Evolutionary conservation across 768 basidiomycete genomes (phyloP).

Genomic region (Lactarius hengduanensis): DNA sequence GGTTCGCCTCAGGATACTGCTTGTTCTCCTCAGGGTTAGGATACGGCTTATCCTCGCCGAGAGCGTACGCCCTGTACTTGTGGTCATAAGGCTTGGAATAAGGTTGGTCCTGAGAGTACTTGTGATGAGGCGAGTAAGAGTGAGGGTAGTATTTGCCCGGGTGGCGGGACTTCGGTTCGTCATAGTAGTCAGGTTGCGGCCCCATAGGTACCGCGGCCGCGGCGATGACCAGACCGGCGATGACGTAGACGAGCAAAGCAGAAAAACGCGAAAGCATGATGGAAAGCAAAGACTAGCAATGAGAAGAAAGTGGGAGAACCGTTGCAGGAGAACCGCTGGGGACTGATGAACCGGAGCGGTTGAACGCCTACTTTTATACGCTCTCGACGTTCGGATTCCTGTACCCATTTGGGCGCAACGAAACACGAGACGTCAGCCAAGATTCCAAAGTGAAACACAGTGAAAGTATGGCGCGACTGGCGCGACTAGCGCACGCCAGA

Average conservation of each 20-base stretch:
- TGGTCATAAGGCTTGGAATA: neutral
- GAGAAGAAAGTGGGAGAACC: conserved; percentile 1
- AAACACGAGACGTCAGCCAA: neutral
- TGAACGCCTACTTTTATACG: conserved; percentile 11
- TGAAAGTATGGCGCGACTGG: neutral
- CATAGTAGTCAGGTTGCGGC: conserved; percentile 4
- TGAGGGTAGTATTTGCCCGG: conserved; percentile 6
- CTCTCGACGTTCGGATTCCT: conserved; percentile 7
- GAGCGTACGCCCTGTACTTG: neutral
- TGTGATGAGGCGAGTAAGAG: neutral
- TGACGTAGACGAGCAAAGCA: conserved; percentile 18
- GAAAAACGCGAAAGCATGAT: conserved; percentile 27
- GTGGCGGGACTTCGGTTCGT: conserved; percentile 2
- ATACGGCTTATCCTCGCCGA: neutral
- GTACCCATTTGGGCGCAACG: neutral
- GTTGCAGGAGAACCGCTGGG: conserved; percentile 10
- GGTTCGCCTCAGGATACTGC: too few relatives aligned
- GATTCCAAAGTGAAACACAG: conserved; percentile 1
- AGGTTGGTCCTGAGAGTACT: neutral
- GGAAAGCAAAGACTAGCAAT: conserved; percentile 19
- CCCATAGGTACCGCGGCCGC: conserved; percentile 19
- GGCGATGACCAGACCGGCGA: conserved; percentile 20
- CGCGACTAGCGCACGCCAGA: neutral
- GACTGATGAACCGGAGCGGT: conserved; percentile 4
- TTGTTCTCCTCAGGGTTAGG: neutral